Percentiles rank a stretch among this genome's conserved stretches.
Evolutionary conservation across 2,329 filamentous ascomycete species (phyloP).

Genomic region (Xylariaceae sp.): DNA sequence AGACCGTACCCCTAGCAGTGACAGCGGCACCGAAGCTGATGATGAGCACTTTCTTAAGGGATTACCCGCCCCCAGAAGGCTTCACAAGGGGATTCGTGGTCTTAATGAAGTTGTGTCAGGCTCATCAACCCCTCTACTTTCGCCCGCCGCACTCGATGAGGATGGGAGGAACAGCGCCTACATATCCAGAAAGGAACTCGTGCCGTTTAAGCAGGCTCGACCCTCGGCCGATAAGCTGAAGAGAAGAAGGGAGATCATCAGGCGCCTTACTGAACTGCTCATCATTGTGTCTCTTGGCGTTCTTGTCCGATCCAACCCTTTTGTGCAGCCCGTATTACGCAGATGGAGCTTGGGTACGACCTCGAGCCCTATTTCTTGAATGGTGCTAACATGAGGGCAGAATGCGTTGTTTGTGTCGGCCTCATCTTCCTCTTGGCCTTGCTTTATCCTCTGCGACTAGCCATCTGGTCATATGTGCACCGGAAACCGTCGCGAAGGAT

Average conservation of each 20-base stretch:
- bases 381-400: constrained; percentile 28
- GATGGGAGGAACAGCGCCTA: constrained; percentile 23
- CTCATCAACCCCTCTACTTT: constrained; percentile 50
- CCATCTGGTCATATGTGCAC: constrained; percentile 42
- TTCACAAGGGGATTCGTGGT: constrained; percentile 74
- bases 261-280: constrained; percentile 48
- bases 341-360: constrained; percentile 46
- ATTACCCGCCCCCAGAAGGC: constrained; percentile 72
- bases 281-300: constrained; percentile 46
- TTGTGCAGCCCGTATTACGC: constrained; percentile 41
- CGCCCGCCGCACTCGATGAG: constrained; percentile 43
- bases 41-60: constrained; percentile 88
- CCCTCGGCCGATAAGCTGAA: constrained; percentile 30
- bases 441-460: constrained; percentile 58
- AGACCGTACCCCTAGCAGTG: constrained; percentile 63
- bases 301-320: constrained; percentile 43
- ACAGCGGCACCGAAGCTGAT: constrained; percentile 92
- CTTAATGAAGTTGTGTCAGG: constrained; percentile 51
- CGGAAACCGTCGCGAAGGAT: constrained; percentile 33
- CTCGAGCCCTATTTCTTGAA: constrained; percentile 4
- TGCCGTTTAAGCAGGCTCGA: constrained; percentile 1
- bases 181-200: constrained; percentile 18
- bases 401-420: constrained; percentile 35
- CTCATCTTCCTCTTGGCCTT: constrained; percentile 35
- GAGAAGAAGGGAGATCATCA: constrained; percentile 46